Evolutionary conservation across 768 basidiomycete genomes (phyloP), one percentile per base, ranked within the genome.

Genomic region (Boletellus ananas): DNA sequence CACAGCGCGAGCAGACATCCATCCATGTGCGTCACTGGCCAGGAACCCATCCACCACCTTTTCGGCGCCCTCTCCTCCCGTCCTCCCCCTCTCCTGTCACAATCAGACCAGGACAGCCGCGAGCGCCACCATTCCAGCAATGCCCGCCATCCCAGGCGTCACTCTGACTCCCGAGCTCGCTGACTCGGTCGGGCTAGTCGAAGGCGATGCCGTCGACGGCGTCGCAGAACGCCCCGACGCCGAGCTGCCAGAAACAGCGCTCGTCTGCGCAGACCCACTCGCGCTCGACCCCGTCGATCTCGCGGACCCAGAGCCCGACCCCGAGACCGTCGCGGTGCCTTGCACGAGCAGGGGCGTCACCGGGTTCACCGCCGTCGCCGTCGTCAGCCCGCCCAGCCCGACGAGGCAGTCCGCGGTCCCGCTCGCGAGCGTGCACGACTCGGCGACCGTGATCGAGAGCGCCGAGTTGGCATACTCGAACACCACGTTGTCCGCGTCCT

Each of bases 11-110:
- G 23, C 23, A 25, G 4, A 25, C 34, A 47, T 2, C 54, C 56
- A 57, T 55, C 35, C 47, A 49, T 48, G 49, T 57, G 43, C 51
- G 49, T 43, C 61, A 58, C 29, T 29, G 8, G 29, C 29, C 29
- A 29, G 29, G 11, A 11, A 9, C 29, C 29, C 29, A 9, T 27
- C 25, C 25, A 4, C 25, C 25, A n/a, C n/a, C 27, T 1, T 55
- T 43, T 36, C n/a, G 43, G 38, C 36, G 38, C 27, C 27, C 39
- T 54, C 54, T 54, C 38, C 18, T n/a, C 34, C 35, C 25, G 25
- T 9, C 33, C 7, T 3, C 14, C 3, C 31, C 13, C n/a, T 33
- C 42, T 27, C 14, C 17, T 12, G 29, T 29, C 29, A 29, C 29
- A 29, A 29, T 44, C 33, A 51, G 18, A 45, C 31, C 43, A 47